Evolutionary conservation across 2,329 filamentous ascomycete species (phyloP).

Genomic region (Clathrospora elynae): DNA sequence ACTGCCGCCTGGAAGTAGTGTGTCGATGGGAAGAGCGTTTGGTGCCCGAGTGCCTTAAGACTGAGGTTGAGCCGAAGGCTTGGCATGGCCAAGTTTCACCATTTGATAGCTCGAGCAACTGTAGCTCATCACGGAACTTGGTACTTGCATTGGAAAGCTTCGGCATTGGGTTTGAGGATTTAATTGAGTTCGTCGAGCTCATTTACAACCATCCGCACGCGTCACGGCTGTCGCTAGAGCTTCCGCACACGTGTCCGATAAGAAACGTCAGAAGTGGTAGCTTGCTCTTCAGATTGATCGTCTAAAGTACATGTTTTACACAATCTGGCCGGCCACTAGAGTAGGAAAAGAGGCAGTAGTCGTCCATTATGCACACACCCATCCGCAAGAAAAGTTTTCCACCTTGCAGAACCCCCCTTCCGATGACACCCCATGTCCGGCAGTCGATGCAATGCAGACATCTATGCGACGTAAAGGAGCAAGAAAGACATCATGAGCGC

Average conservation of each 20-base stretch:
- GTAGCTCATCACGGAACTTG: constrained; percentile 30
- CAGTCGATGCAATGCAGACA: constrained; percentile 43
- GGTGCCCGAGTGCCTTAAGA: constrained; percentile 8
- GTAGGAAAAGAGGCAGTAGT: constrained; percentile 46
- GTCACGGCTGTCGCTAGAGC: constrained; percentile 33
- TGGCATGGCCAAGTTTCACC: constrained; percentile 39
- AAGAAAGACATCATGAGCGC: constrained; percentile 58
- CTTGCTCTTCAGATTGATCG: constrained; percentile 50
- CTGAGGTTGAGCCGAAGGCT: constrained; percentile 39
- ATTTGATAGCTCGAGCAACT: constrained; percentile 23
- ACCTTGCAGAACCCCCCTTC: constrained; percentile 41
- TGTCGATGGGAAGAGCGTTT: constrained; percentile 3
- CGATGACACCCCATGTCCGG: constrained; percentile 42
- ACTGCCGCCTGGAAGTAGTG: too few species aligned
- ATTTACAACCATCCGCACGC: constrained; percentile 26
- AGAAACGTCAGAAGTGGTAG: constrained; percentile 42
- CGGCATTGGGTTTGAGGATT: constrained; percentile 21
- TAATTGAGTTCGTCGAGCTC: constrained; percentile 41
- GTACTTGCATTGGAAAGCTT: constrained; percentile 18
- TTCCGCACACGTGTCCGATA: constrained; percentile 30
- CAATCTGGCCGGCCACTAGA: constrained; percentile 51
- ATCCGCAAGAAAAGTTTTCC: constrained; percentile 45
- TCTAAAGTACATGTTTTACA: constrained; percentile 53
- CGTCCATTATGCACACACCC: constrained; percentile 50
- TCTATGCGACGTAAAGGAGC: constrained; percentile 51